Percentiles rank a stretch among this genome's conserved stretches.
Evolutionary conservation across 2,329 filamentous ascomycete genomes (phyloP).

Genomic region (Tolypocladium guangdongense): DNA sequence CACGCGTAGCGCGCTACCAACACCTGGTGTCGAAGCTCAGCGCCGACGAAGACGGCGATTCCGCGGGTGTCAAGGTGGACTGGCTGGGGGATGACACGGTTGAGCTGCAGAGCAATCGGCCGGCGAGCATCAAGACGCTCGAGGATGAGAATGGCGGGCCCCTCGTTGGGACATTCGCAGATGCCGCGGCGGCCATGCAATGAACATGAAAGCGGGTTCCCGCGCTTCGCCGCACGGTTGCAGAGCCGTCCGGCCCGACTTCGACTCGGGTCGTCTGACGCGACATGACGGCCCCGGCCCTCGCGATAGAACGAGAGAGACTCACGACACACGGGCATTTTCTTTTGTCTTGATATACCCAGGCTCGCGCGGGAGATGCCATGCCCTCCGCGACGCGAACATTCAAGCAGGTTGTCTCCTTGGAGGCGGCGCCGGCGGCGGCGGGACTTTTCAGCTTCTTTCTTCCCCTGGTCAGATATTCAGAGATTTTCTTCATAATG

Average conservation of each 20-base stretch:
- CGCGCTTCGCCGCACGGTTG: neutral
- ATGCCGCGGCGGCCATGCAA: conserved; percentile 43
- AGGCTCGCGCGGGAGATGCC: neutral
- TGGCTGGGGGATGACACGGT: conserved; percentile 42
- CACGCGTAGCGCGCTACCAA: conserved; percentile 47
- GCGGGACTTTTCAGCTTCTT: neutral
- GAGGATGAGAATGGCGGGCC: conserved; percentile 25
- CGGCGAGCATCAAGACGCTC: conserved; percentile 21
- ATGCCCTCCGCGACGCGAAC: neutral
- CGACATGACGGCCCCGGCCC: neutral
- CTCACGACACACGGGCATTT: neutral
- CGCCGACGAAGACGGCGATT: conserved; percentile 27
- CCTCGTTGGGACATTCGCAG: conserved; percentile 50
- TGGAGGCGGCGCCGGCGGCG: neutral
- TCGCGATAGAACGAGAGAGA: neutral
- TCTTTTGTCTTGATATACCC: neutral
- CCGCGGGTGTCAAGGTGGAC: conserved; percentile 39
- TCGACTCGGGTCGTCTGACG: neutral
- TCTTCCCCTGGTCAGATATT: neutral
- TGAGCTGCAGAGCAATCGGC: conserved; percentile 30
- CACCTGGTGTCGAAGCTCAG: conserved; percentile 50
- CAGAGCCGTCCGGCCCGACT: neutral
- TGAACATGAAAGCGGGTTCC: conserved; percentile 6
- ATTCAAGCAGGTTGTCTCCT: neutral
- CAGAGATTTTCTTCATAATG: conserved; percentile 1